phyloP scores from a whole-genome alignment of 139 green algal species.

The Spirogloea muscicola region DNA sequence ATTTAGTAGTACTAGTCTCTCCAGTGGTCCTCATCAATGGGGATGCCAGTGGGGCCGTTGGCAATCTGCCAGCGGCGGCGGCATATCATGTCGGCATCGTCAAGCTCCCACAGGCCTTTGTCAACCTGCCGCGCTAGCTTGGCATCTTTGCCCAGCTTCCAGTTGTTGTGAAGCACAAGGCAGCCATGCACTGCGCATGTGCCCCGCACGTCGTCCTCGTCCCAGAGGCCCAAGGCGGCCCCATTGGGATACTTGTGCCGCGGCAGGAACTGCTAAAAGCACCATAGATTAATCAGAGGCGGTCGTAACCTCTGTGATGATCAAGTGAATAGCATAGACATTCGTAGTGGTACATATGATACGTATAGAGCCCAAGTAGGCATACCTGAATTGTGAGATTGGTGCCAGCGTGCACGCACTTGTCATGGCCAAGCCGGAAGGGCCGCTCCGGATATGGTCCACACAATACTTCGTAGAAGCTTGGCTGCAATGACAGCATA shows the following conservation, averaged over 20 bases:
- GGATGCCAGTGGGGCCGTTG: too few relatives aligned
- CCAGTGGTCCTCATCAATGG: too few relatives aligned
- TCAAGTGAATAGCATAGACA: too few relatives aligned
- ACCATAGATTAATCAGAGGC: not conserved
- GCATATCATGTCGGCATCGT: too few relatives aligned
- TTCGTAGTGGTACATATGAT: too few relatives aligned
- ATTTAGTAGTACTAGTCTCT: too few relatives aligned
- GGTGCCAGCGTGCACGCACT: not conserved
- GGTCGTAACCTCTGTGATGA: not conserved
- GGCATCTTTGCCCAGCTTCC: conserved; percentile 3
- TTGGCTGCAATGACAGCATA: too few relatives aligned
- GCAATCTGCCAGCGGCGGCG: too few relatives aligned
- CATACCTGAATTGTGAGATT: conserved; percentile 24
- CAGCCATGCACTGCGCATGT: conserved; percentile 27
- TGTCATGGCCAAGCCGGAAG: too few relatives aligned
- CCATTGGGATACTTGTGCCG: conserved; percentile 31
- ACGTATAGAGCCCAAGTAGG: too few relatives aligned
- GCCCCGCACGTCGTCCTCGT: not conserved
- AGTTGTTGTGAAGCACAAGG: conserved; percentile 40
- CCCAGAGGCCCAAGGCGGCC: conserved; percentile 13
- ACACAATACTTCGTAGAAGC: conserved; percentile 42
- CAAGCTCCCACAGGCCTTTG: conserved; percentile 42
- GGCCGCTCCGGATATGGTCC: too few relatives aligned
- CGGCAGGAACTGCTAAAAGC: conserved; percentile 2
- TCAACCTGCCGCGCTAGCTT: conserved; percentile 30